Percentiles rank a stretch among this genome's conserved stretches.
Evolutionary conservation across 2,329 filamentous ascomycete species (phyloP).

Genomic region (Dichotomopilus funicola): DNA sequence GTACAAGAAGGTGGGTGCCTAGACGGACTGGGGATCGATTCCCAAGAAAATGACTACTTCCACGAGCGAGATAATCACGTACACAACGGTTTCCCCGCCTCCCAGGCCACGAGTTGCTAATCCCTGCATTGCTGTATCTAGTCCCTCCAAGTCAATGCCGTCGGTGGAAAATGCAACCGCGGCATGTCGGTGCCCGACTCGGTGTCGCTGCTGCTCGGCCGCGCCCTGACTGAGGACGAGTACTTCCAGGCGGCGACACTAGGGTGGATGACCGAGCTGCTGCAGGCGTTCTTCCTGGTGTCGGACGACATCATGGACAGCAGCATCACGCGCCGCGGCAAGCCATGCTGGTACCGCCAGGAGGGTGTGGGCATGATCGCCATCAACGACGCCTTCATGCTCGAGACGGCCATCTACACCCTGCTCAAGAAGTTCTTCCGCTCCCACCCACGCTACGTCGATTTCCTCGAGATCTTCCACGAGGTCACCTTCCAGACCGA

Average conservation of each 20-base stretch:
- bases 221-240: slow-evolving; percentile 68
- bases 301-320: slow-evolving; percentile 98
- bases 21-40: too few relatives aligned
- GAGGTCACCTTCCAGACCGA: slow-evolving; percentile 92
- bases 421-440: slow-evolving; percentile 94
- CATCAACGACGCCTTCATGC: slow-evolving; percentile 97
- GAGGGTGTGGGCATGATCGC: slow-evolving; percentile 88
- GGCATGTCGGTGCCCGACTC: slow-evolving; percentile 97
- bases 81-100: too few relatives aligned
- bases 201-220: slow-evolving; percentile 66
- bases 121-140: slow-evolving; percentile 31
- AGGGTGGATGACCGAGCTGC: slow-evolving; percentile 95
- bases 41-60: too few relatives aligned
- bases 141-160: slow-evolving; percentile 77
- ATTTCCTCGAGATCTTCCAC: slow-evolving; percentile 93
- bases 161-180: slow-evolving; percentile 97
- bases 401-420: slow-evolving; percentile 83
- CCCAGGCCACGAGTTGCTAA: neutral
- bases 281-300: slow-evolving; percentile 98
- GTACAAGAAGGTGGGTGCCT: slow-evolving; percentile 65
- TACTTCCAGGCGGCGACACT: slow-evolving; percentile 84
- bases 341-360: slow-evolving; percentile 94
- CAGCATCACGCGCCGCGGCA: slow-evolving; percentile 87
- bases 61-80: too few relatives aligned
- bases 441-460: slow-evolving; percentile 77